Conservation (phyloP, 441 rosid species). For the Croton laevigatus region DNA sequence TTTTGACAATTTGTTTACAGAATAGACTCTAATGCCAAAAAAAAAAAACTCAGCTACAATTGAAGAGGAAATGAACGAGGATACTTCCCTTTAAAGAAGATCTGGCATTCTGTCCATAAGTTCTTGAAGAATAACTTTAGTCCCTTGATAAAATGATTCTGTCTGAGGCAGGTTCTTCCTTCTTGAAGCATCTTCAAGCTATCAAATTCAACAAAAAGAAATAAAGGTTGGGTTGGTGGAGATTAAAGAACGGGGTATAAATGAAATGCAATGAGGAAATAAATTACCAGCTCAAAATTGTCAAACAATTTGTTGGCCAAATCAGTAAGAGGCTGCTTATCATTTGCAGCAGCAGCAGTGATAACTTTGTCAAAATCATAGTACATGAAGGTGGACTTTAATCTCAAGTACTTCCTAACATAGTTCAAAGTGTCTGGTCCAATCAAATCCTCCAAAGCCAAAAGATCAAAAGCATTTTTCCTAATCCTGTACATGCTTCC, state of each 20-base stretch:
- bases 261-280: not conserved
- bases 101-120: slow-evolving; percentile 66
- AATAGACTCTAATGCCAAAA: too few relatives aligned
- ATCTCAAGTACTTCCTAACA: slow-evolving; percentile 72
- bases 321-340: slow-evolving; percentile 66
- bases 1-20: too few relatives aligned
- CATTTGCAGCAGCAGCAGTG: slow-evolving; percentile 53
- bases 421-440: slow-evolving; percentile 75
- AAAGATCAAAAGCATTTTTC: slow-evolving; percentile 74
- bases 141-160: slow-evolving; percentile 53
- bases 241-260: not conserved
- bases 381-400: slow-evolving; percentile 73
- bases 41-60: not conserved
- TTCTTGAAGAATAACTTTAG: slow-evolving; percentile 57
- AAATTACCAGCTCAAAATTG: slow-evolving; percentile 66
- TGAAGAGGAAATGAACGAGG: not conserved
- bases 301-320: slow-evolving; percentile 82
- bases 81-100: slow-evolving; percentile 5
- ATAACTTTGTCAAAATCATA: slow-evolving; percentile 81
- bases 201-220: slow-evolving; percentile 14
- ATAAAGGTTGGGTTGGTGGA: not conserved
- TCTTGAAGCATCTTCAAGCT: slow-evolving; percentile 78
- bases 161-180: slow-evolving; percentile 51
- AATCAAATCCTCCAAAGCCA: slow-evolving; percentile 85
- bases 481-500: slow-evolving; percentile 65